phyloP scores from a whole-genome alignment of 1,284 basidiomycete genomes.

The Vanrija sp. region DNA sequence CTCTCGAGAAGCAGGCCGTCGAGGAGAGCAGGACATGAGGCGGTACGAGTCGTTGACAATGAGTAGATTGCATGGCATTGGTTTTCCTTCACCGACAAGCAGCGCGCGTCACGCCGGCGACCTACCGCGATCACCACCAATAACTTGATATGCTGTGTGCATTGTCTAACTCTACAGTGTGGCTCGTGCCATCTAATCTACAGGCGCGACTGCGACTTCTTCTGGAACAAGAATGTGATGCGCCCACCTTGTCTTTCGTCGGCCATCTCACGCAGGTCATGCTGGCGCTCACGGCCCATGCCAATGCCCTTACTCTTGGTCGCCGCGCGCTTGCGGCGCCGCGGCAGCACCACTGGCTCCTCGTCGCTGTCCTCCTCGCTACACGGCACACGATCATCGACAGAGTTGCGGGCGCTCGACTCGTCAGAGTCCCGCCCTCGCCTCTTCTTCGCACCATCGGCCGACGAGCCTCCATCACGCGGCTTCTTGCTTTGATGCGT shows the following conservation, averaged over 20 bases:
- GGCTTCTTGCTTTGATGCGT: slow-evolving; percentile 1
- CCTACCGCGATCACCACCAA: no score
- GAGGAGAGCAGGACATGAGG: not conserved
- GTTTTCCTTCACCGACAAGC: not conserved
- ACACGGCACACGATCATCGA: not conserved
- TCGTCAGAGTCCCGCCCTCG: not conserved
- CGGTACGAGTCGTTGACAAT: not conserved
- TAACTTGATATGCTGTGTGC: no score
- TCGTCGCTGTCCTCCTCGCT: slow-evolving; percentile 2
- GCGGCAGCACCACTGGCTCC: not conserved
- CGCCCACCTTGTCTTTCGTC: slow-evolving; percentile 31
- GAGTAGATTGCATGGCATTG: slow-evolving; percentile 7
- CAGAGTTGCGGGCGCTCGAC: not conserved
- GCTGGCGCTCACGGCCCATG: slow-evolving; percentile 15
- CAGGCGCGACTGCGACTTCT: slow-evolving; percentile 29
- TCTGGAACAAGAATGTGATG: slow-evolving; percentile 47
- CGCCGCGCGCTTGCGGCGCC: slow-evolving; percentile 1
- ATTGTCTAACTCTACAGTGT: not conserved
- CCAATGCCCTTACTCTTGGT: not conserved
- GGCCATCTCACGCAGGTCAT: slow-evolving; percentile 34
- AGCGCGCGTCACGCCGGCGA: no score
- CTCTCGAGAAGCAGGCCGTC: not conserved
- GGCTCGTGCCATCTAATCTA: not conserved
- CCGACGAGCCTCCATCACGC: not conserved
- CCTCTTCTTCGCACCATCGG: no score